Conservation (phyloP, 768 basidiomycete species). For the Tylopilus subfusipes region DNA sequence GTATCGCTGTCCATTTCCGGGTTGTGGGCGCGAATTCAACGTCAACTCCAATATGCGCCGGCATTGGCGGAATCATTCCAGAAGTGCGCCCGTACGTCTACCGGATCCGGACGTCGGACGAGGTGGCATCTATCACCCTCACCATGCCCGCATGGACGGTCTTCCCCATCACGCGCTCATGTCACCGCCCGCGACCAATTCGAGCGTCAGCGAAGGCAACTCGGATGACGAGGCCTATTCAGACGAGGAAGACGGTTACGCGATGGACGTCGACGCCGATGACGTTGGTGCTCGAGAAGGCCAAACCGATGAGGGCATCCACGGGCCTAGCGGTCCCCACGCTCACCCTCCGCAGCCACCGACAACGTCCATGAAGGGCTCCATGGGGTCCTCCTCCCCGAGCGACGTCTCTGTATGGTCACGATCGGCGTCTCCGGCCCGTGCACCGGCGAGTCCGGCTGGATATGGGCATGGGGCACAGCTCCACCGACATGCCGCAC, state of each 20-base stretch:
- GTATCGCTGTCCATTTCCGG: constrained; percentile 69
- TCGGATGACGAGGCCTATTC: constrained; percentile 28
- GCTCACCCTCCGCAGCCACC: constrained; percentile 5
- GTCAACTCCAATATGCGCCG: constrained; percentile 85
- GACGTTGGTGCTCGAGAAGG: neutral
- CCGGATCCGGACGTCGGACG: constrained; percentile 20
- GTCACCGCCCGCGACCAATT: constrained; percentile 30
- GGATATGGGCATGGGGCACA: constrained; percentile 14
- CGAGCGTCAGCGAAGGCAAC: constrained; percentile 27
- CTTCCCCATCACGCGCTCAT: constrained; percentile 20
- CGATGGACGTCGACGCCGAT: constrained; percentile 26
- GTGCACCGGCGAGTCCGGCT: neutral
- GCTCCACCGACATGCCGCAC: constrained; percentile 17
- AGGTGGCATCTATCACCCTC: constrained; percentile 13
- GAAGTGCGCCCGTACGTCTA: constrained; percentile 23
- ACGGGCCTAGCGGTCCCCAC: neutral
- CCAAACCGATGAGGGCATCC: constrained; percentile 14
- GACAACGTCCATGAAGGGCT: constrained; percentile 7
- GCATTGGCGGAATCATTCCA: constrained; percentile 66
- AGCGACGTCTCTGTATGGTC: constrained; percentile 27
- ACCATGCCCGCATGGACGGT: constrained; percentile 7
- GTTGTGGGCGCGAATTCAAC: constrained; percentile 75
- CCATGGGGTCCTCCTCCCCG: constrained; percentile 21
- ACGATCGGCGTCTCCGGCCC: constrained; percentile 27
- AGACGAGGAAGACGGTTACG: constrained; percentile 24